Evolutionary conservation across 2,329 filamentous ascomycete genomes (phyloP), one percentile per base, ranked within the genome.

Genomic region (Penicillium sp.): DNA sequence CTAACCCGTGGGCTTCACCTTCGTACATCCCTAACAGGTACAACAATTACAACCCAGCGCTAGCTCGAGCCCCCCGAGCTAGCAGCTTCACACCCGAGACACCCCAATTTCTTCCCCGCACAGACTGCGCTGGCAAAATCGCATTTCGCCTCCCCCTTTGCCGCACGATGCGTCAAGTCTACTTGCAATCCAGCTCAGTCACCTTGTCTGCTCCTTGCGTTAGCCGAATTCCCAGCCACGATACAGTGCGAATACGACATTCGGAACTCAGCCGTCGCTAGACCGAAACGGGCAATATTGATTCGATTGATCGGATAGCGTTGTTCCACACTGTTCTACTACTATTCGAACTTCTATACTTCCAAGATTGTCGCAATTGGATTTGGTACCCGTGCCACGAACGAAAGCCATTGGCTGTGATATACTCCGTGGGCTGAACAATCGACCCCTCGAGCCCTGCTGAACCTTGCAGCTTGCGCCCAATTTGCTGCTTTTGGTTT

Each of bases 101-200:
- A 24, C 17, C 33, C 37, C 28, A 47, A 26, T 43, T 48, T 19
- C 24, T 51, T 51, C 49, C 38, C 50, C 48, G 43, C 46, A 35
- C 35, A 56, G 54, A 51, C 49, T 56, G 55, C 48, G 52, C 54
- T 59, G 56, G 54, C 54, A 44, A 56, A 58, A 51, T 45, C 45
- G 49, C 47, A 39, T 24, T 29, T 24, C 42, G 42, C 19, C 19
- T 19, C 41, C 45, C 53, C 58, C 57, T 58, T 58, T 55, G 51
- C 57, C 64, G 59, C 66, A 69, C 62, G 42, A 70, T 70, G 67
- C 63, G 63, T 62, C 58, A 55, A 53, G 56, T 59, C 53, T 62
- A 46, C 33, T 40, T 50, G 49, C 28, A 52, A 55, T 24, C 19
- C 15, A 46, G 59, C 56, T 49, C 57, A 51, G 43, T 53, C 54